phyloP scores from a whole-genome alignment of 1,284 basidiomycete genomes.

The Takashimella koratensis region DNA sequence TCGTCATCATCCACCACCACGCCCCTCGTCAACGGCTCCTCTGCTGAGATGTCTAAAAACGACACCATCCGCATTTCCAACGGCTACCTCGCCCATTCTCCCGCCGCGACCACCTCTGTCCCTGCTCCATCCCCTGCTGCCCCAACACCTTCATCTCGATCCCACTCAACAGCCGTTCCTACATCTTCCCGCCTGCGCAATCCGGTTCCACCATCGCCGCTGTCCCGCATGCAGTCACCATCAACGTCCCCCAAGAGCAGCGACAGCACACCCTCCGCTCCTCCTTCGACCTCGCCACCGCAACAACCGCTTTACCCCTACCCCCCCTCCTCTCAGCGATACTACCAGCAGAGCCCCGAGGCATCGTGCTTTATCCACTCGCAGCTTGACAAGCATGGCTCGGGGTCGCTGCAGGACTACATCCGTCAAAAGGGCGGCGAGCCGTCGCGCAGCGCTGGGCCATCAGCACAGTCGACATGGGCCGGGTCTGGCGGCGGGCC shows the following conservation, averaged over 20 bases:
- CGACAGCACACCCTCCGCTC: background rate
- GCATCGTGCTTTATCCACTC: constrained; percentile 52
- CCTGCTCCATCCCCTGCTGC: background rate
- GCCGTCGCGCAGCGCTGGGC: constrained; percentile 1
- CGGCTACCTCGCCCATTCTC: background rate
- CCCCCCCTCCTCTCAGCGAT: constrained; percentile 8
- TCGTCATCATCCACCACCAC: too few species aligned
- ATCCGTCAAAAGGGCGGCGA: constrained; percentile 22
- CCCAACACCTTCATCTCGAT: background rate
- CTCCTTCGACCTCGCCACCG: background rate
- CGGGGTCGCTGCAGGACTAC: constrained; percentile 41
- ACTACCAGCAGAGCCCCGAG: constrained; percentile 14
- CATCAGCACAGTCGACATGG: background rate
- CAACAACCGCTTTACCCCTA: background rate
- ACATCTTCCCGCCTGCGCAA: constrained; percentile 24
- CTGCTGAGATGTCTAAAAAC: constrained; percentile 11
- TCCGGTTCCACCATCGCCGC: constrained; percentile 31
- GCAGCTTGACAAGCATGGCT: constrained; percentile 46
- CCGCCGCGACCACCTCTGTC: background rate
- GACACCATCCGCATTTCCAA: constrained; percentile 7
- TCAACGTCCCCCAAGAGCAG: background rate
- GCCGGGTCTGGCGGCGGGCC: background rate
- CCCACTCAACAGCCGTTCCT: constrained; percentile 8
- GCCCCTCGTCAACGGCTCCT: background rate
- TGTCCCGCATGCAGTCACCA: constrained; percentile 25